Evolutionary conservation across 306 rosid species (phyloP), one percentile per base, ranked within the genome.

Genomic region (Fragaria nilgerrensis): DNA sequence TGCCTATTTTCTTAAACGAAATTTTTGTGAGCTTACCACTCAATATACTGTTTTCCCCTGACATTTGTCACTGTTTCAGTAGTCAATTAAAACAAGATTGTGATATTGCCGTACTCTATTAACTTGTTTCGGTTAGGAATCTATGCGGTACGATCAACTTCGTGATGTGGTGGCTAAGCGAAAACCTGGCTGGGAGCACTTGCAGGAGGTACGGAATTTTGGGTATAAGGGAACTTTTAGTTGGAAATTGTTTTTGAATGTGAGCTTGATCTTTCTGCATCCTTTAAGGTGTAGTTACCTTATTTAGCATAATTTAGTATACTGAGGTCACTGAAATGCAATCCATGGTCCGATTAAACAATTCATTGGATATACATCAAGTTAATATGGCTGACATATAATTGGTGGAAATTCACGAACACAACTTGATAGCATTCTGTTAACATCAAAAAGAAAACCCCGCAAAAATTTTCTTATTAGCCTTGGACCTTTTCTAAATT

Each of bases 111-210:
- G 41, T 78, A 59, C 74, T 81, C 27, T 16, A 16, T 34, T 7
- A 52, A 66, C 16, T 48, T 75, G 53, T 75, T 75, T 75, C 71
- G 71, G 29, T 79, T 74, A 95, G 98, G 97, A 95, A 79, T 90
- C 97, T 77, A 88, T 78, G 91, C 82, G 78, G 67, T 95, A 92
- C 75, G 97, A 95, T 80, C 86, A 90, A 79, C 95, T 95, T 58
- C 94, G 96, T 81, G 93, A 95, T 85, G 89, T 48, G 82, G 98
- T 95, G 79, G 92, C 91, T 77, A 90, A 88, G 88, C 80, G 91
- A 79, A 89, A 87, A 72, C 97, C 97, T 67, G 98, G 98, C 63
- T 95, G 98, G 98, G 98, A 95, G 89, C 77, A 90, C 79, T 84
- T 90, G 84, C 97, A 95, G 82, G 91, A 95, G 68, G 98, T 95